Base-by-base conservation (phyloP, 2,329 filamentous ascomycete genomes). In the Cladophialophora psammophila region DNA sequence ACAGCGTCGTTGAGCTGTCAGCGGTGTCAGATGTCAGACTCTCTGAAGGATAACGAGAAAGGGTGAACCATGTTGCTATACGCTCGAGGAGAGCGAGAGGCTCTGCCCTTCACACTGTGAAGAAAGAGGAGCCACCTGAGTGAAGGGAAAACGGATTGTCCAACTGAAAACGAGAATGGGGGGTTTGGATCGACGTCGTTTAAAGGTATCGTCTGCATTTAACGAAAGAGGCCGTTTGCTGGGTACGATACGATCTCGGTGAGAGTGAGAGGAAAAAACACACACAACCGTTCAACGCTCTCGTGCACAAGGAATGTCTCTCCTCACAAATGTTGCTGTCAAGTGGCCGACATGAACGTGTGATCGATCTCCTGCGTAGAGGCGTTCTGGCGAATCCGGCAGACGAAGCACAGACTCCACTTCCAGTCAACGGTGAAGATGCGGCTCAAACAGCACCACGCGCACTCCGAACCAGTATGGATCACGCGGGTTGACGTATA, bases 401-500 rank as follows among this genome's bases (percentile, higher is more conserved):
- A 5, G 18, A 26, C 18, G 45, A 20, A 20, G 5, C 0, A 9
- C 31, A 55, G 6, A 5, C 13, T 55, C 34, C 12, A 3, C 31
- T n/a, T 55, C 20, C 31, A 3, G 31, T 34, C 15, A 26, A 34
- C n/a, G 12, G 31, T 34, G 52, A 55, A 55, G 52, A 36, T 55
- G 10, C 52, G 52, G 52, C 9, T 35, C 45, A 26, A 50, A 8
- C 18, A 20, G 20, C 45, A 9, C 35, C 20, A 56, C 40, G 13
- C 52, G 35, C 60, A 26, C 35, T 2, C 60, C 60, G 26, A 13
- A 26, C 52, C 50, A 63, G 26, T 18, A 36, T 13, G 31, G 36
- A 35, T 63, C 36, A 7, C 32, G 31, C 9, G 45, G 12, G 32
- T 63, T 35, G 31, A 63, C 32, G 10, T 34, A 63, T 32, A 48